Evolutionary conservation across 306 rosid genomes (phyloP).

Genomic region (Heteromeles arbutifolia): DNA sequence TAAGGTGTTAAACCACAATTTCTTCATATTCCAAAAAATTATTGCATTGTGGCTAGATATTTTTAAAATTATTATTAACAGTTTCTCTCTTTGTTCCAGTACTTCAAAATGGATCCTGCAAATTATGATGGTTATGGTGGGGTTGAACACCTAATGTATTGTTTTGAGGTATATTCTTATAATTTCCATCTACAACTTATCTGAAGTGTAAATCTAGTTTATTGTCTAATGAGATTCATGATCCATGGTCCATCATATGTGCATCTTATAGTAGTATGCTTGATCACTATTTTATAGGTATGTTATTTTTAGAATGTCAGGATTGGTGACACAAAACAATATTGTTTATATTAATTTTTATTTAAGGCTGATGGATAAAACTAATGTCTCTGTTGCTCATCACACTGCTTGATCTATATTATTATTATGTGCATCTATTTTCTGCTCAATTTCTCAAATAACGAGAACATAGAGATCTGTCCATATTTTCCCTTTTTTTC

Average conservation of each 20-base stretch:
- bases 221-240: conserved; percentile 1
- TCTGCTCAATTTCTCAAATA: background rate
- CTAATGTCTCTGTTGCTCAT: background rate
- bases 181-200: conserved; percentile 13
- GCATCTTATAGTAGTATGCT: background rate
- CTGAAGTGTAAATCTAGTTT: background rate
- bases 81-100: conserved; percentile 39
- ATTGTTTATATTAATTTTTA: background rate
- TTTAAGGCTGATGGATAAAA: background rate
- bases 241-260: background rate
- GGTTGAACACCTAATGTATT: conserved; percentile 80
- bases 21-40: background rate
- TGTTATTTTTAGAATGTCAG: background rate
- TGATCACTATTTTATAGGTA: background rate
- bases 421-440: background rate
- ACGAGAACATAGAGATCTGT: background rate
- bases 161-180: conserved; percentile 67
- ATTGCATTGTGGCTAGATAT: background rate
- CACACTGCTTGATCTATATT: background rate
- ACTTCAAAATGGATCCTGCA: conserved; percentile 83
- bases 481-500: background rate
- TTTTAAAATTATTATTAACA: conserved; percentile 1
- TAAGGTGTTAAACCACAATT: background rate
- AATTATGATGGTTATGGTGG: conserved; percentile 78
- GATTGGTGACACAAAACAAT: background rate